Base-by-base conservation (phyloP, 192 early-diverging fungal genomes). In the Backusella circina region DNA sequence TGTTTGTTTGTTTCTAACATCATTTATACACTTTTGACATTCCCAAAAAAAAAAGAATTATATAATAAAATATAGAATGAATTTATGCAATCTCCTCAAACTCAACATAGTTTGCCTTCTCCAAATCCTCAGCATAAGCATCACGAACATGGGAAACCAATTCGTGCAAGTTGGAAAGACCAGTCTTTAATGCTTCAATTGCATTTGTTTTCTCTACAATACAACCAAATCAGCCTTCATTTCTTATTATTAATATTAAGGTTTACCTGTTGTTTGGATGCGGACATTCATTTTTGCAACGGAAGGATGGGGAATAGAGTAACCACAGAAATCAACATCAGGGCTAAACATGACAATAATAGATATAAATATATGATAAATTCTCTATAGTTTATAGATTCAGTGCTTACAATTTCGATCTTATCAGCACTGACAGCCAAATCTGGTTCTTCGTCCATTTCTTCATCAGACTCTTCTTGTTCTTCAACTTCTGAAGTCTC, bases 241-340 rank as follows among this genome's bases (percentile, higher is more conserved):
- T 5, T 5, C 30, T 30, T 1, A 44, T n/a, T 16, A 30, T 44
- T 12, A 15, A 13, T n/a, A 36, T 13, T 57, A 32, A 65, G 35
- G 10, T 41, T 75, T 87, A 89, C 91, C 86, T 51, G 91, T 90
- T 18, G 98, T 99, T 83, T 99, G 97, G 74, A 99, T 94, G 50
- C 97, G 93, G 16, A 99, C 44, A 79, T 98, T 91, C 50, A 95
- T 90, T 79, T 95, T 95, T 70, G 89, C 89, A 81, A 97, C 96
- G 23, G 97, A 97, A 51, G 98, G 98, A 77, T 99, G 98, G 5
- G 98, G 96, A 41, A 98, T 94, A 26, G 96, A 94, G 86, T 99
- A 99, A 64, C 96, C 96, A 79, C 95, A 97, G 79, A 95, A 97
- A 47, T 91, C 88, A 28, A 98, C 96, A 57, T 91, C 85, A 28